Conservation (phyloP, 805 yeast genomes). For the Saccharomycopsis fibuligera region DNA sequence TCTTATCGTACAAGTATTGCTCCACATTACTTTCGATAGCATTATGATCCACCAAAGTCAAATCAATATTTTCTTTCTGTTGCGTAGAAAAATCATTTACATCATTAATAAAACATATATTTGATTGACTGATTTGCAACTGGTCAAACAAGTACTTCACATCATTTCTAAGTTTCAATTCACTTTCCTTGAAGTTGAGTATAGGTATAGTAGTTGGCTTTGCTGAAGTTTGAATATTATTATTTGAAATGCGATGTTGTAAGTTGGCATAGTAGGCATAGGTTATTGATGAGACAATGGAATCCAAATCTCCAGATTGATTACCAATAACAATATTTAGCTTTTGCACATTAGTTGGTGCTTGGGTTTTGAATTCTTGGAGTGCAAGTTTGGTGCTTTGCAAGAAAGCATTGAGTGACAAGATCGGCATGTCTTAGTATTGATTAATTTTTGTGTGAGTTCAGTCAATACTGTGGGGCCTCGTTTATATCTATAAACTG, state of each 20-base stretch:
- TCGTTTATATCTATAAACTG: too few species aligned
- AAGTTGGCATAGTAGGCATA: conserved; percentile 54
- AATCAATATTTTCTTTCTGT: conserved; percentile 26
- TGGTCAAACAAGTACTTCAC: conserved; percentile 46
- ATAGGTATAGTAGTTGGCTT: conserved; percentile 58
- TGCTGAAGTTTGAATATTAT: not conserved
- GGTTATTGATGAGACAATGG: conserved; percentile 69
- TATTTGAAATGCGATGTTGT: conserved; percentile 26
- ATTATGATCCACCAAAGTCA: conserved; percentile 82
- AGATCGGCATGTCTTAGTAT: not conserved
- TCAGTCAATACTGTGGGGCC: too few species aligned
- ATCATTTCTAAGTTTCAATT: conserved; percentile 66
- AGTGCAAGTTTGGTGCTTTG: not conserved
- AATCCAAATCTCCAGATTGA: conserved; percentile 58
- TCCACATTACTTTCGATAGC: conserved; percentile 44
- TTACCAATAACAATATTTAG: conserved; percentile 19
- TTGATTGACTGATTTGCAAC: conserved; percentile 40
- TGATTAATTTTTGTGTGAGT: too few species aligned
- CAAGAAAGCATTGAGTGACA: not conserved
- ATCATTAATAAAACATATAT: conserved; percentile 66
- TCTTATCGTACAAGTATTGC: conserved; percentile 25
- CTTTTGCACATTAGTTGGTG: not conserved
- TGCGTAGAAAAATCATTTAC: conserved; percentile 26
- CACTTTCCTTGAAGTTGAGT: conserved; percentile 63
- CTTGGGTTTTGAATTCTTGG: not conserved